Evolutionary conservation across 257 asterid genomes (phyloP).

Genomic region (Vinca minor): DNA sequence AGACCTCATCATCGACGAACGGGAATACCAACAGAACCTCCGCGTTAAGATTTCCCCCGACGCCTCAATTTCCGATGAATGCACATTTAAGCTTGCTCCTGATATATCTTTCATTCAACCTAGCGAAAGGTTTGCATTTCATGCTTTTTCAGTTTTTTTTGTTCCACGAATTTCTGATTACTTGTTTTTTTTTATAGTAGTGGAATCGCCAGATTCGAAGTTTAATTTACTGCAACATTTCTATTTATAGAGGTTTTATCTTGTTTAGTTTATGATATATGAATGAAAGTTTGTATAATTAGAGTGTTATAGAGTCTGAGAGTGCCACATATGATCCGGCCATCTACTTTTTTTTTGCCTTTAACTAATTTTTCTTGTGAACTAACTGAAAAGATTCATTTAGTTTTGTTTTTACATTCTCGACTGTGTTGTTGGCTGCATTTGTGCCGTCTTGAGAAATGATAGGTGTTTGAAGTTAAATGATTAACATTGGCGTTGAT

Average conservation of each 20-base stretch:
- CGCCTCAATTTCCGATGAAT: slow-evolving; percentile 58
- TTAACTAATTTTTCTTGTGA: not conserved
- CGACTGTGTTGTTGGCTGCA: not conserved
- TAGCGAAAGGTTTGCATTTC: slow-evolving; percentile 67
- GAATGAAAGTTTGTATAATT: too few relatives aligned
- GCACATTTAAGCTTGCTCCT: slow-evolving; percentile 81
- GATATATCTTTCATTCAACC: slow-evolving; percentile 78
- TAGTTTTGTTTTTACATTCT: not conserved
- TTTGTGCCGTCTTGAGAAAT: not conserved
- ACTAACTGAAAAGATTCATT: not conserved
- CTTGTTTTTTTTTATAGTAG: not conserved
- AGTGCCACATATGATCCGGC: too few relatives aligned
- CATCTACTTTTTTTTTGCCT: not conserved
- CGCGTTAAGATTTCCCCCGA: slow-evolving; percentile 43
- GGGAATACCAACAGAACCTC: slow-evolving; percentile 46
- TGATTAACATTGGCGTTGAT: slow-evolving; percentile 6
- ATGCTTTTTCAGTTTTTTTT: not conserved
- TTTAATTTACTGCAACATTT: too few relatives aligned
- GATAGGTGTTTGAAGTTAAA: not conserved
- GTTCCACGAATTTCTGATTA: not conserved
- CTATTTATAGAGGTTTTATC: too few relatives aligned
- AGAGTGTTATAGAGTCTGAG: too few relatives aligned
- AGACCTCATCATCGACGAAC: slow-evolving; percentile 81
- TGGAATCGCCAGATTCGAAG: not conserved
- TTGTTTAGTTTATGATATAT: too few relatives aligned